Evolutionary conservation across 176 grass and related monocot species (phyloP).

Genomic region (Ensete ventricosum): DNA sequence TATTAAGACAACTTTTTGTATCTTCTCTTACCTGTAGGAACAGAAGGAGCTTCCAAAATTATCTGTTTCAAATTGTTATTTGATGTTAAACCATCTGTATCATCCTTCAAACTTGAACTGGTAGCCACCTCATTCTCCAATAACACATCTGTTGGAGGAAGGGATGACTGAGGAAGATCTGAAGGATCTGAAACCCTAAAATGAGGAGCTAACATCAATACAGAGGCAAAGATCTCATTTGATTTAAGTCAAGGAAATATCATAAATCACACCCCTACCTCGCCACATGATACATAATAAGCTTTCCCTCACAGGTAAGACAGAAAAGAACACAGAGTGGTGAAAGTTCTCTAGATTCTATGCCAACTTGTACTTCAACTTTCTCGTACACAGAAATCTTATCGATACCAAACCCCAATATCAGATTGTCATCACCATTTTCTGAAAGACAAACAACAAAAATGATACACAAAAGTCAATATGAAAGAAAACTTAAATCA

Average conservation of each 20-base stretch:
- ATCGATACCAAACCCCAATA: constrained; percentile 86
- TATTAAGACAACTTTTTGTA: not conserved
- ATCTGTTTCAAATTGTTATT: constrained; percentile 27
- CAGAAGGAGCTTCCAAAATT: constrained; percentile 22
- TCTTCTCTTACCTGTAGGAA: constrained; percentile 33
- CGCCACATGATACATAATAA: constrained; percentile 67
- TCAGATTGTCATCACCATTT: constrained; percentile 87
- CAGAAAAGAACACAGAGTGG: constrained; percentile 78
- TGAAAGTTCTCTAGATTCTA: constrained; percentile 58
- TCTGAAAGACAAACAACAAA: constrained; percentile 36
- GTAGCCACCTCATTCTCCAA: constrained; percentile 27
- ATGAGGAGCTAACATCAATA: constrained; percentile 28
- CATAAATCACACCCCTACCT: constrained; percentile 43
- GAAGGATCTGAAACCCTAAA: constrained; percentile 85
- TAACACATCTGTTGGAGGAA: constrained; percentile 31
- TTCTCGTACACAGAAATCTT: constrained; percentile 84
- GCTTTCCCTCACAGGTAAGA: constrained; percentile 83
- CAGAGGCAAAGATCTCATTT: constrained; percentile 13
- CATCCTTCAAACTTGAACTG: constrained; percentile 30
- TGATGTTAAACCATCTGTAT: constrained; percentile 23
- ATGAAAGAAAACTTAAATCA: not conserved
- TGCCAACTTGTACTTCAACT: constrained; percentile 50
- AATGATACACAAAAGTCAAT: not conserved
- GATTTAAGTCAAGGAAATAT: not conserved
- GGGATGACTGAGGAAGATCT: constrained; percentile 49